Evolutionary conservation across 2,329 filamentous ascomycete species (phyloP).

Genomic region (Ceratocystis cacaofunesta): DNA sequence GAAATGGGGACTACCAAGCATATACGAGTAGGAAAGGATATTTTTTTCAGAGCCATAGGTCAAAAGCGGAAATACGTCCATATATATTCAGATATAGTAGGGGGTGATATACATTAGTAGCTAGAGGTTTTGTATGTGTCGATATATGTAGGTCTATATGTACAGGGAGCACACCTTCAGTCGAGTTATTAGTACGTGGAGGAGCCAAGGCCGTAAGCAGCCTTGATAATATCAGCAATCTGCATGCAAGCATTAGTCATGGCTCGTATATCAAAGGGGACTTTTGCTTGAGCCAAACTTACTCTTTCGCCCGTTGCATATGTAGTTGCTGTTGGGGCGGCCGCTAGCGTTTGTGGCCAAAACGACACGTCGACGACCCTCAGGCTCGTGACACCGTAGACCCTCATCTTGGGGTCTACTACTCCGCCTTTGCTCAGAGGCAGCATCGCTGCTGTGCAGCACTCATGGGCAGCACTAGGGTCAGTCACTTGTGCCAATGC

Average conservation of each 20-base stretch:
- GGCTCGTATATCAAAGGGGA: not conserved
- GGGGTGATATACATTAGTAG: not conserved
- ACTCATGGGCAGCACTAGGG: constrained; percentile 16
- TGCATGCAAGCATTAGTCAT: constrained; percentile 12
- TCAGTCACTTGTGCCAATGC: constrained; percentile 17
- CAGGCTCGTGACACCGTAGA: constrained; percentile 20
- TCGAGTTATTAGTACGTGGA: not conserved
- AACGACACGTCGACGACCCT: constrained; percentile 27
- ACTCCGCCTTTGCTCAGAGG: constrained; percentile 28
- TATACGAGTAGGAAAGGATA: not conserved
- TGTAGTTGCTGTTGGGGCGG: constrained; percentile 22
- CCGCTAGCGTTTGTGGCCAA: constrained; percentile 22
- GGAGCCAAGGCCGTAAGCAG: constrained; percentile 3
- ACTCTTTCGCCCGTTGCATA: constrained; percentile 25
- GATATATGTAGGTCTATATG: constrained; percentile 1
- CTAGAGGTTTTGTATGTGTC: not conserved
- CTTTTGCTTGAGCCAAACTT: constrained; percentile 10
- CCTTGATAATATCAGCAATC: constrained; percentile 13
- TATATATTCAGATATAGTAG: not conserved
- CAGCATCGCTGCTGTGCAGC: constrained; percentile 26
- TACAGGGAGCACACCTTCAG: not conserved
- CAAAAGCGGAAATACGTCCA: not conserved
- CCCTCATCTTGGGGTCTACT: constrained; percentile 21
- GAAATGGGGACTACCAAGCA: no score
- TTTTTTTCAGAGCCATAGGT: not conserved